Evolutionary conservation across 139 green algal genomes (phyloP).

Genomic region (Micractinium sp.): DNA sequence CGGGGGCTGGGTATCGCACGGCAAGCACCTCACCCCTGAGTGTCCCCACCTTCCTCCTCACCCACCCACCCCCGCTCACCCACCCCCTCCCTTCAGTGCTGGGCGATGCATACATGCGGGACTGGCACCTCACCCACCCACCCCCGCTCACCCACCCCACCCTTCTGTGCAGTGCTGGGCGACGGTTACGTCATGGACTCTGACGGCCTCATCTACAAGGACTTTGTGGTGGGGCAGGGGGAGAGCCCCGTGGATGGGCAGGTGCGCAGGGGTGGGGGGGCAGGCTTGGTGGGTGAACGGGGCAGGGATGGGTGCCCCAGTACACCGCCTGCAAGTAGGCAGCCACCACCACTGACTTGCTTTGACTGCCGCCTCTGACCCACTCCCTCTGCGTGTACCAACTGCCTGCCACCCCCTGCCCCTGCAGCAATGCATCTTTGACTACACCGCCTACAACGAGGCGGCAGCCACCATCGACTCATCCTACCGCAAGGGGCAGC

Average conservation of each 20-base stretch:
- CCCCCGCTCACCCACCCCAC: too few species aligned
- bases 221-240: constrained; percentile 74
- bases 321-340: too few species aligned
- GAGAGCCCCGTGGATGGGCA: constrained; percentile 80
- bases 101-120: too few species aligned
- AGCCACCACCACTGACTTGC: too few species aligned
- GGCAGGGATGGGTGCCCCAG: neutral
- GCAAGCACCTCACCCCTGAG: too few species aligned
- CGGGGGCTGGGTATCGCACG: too few species aligned
- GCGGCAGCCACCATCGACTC: constrained; percentile 74
- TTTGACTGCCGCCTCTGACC: too few species aligned
- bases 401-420: neutral
- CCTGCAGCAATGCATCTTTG: constrained; percentile 75
- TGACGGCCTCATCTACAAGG: constrained; percentile 89
- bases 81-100: too few species aligned
- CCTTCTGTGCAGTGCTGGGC: neutral
- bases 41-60: too few species aligned
- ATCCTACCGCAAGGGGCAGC: constrained; percentile 83
- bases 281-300: neutral
- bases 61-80: too few species aligned
- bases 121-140: too few species aligned
- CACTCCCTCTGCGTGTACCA: too few species aligned
- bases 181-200: constrained; percentile 39
- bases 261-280: constrained; percentile 49
- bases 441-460: constrained; percentile 99